Conservation (phyloP, 1,139 yeast species). For the Taphrina pruni region DNA sequence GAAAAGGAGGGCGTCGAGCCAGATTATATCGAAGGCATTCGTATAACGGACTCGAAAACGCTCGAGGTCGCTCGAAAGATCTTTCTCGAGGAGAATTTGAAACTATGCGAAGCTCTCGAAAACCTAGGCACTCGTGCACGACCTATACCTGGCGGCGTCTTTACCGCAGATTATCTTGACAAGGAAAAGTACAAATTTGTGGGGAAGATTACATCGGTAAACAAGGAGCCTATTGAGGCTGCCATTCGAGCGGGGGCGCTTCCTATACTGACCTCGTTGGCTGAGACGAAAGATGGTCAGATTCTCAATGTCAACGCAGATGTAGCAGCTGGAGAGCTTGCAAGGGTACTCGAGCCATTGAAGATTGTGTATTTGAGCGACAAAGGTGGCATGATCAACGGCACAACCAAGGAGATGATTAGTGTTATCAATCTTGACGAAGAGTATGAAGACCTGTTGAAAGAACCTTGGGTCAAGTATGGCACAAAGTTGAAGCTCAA, state of each 20-base stretch:
- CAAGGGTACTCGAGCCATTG: constrained; percentile 94
- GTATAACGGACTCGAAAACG: constrained; percentile 92
- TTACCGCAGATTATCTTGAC: constrained; percentile 89
- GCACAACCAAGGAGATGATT: constrained; percentile 86
- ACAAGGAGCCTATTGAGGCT: constrained; percentile 91
- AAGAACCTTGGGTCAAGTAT: constrained; percentile 96
- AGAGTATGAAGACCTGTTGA: constrained; percentile 87
- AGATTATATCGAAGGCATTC: constrained; percentile 91
- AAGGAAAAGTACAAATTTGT: constrained; percentile 89
- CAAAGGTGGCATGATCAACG: constrained; percentile 96
- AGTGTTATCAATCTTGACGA: constrained; percentile 92
- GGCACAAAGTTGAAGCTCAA: constrained; percentile 96
- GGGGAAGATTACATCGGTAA: constrained; percentile 84
- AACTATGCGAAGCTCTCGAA: constrained; percentile 93
- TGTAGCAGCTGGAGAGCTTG: constrained; percentile 97
- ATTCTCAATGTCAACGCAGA: constrained; percentile 96
- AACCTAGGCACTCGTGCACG: constrained; percentile 97
- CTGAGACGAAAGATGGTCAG: constrained; percentile 96
- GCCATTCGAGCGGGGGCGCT: constrained; percentile 94
- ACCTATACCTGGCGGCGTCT: constrained; percentile 98
- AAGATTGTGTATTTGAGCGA: constrained; percentile 95
- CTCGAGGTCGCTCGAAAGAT: constrained; percentile 96
- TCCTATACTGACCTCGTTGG: constrained; percentile 93
- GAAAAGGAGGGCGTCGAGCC: constrained; percentile 97
- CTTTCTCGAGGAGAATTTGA: constrained; percentile 91